phyloP scores from a whole-genome alignment of 2,329 filamentous ascomycete species.

The Pyrenophora graminea region DNA sequence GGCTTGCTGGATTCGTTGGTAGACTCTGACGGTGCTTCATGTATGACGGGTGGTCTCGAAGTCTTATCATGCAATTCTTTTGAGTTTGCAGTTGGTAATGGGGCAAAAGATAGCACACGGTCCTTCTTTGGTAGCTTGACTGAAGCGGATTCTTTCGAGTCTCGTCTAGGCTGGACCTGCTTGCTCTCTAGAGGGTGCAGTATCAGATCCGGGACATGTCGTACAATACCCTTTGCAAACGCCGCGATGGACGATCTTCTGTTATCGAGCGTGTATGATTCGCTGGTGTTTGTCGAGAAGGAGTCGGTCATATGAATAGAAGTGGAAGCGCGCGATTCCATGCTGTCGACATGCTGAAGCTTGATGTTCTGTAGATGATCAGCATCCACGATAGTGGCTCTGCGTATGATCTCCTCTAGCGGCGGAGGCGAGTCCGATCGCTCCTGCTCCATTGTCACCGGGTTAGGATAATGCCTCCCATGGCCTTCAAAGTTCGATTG shows the following conservation, averaged over 20 bases:
- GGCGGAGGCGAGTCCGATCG: slow-evolving; percentile 21
- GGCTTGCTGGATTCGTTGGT: not conserved
- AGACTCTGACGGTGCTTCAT: not conserved
- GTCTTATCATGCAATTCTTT: not conserved
- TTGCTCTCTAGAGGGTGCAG: slow-evolving; percentile 12
- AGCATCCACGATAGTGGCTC: slow-evolving; percentile 13
- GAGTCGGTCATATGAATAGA: not conserved
- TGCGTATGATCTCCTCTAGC: slow-evolving; percentile 27
- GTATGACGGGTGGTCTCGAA: slow-evolving; percentile 2
- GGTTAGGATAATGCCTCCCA: slow-evolving; percentile 11
- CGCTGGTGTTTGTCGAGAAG: slow-evolving; percentile 1
- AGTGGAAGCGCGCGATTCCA: slow-evolving; percentile 14
- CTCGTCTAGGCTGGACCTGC: not conserved
- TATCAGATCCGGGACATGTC: slow-evolving; percentile 31
- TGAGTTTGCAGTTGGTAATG: slow-evolving; percentile 1
- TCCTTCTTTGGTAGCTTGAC: slow-evolving; percentile 10
- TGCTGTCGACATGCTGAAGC: slow-evolving; percentile 17
- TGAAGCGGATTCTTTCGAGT: not conserved
- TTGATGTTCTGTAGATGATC: slow-evolving; percentile 15
- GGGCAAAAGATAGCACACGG: slow-evolving; percentile 15
- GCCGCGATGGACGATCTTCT: slow-evolving; percentile 29
- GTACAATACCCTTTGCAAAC: slow-evolving; percentile 29
- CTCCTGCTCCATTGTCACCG: slow-evolving; percentile 17
- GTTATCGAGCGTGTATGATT: slow-evolving; percentile 15
- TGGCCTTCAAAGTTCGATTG: slow-evolving; percentile 10